These are phyloP conservation scores for Colletotrichum sp. DNA, from an alignment of 2,329 filamentous ascomycete species.

Conservation along the genomic window DNA sequence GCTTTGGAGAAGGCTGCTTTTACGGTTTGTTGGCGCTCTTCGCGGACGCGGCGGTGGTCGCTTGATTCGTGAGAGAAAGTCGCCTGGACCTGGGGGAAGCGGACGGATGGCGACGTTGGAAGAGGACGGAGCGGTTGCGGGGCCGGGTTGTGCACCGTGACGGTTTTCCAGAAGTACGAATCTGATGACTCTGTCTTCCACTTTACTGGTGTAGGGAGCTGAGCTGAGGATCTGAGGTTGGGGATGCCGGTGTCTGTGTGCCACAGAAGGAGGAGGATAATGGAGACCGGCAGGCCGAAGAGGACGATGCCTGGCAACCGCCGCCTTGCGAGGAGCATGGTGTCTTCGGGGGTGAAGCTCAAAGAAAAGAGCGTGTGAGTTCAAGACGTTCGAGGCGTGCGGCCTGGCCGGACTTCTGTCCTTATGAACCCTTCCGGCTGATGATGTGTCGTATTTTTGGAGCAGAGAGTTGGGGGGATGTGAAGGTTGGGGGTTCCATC, in stretches of 20 bases:
- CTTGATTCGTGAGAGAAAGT: slow-evolving; percentile 29
- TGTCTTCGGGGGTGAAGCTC: accelerated
- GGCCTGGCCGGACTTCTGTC: neutral
- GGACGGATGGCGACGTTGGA: slow-evolving; percentile 30
- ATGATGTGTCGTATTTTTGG: neutral
- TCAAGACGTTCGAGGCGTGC: slow-evolving; percentile 32
- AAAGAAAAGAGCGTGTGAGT: neutral
- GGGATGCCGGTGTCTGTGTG: neutral
- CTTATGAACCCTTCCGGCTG: neutral
- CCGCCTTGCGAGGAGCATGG: neutral
- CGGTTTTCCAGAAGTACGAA: slow-evolving; percentile 23
- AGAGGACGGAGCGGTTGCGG: slow-evolving; percentile 30
- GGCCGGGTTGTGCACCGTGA: slow-evolving; percentile 24
- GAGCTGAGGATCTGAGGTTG: neutral
- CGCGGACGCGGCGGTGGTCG: slow-evolving; percentile 24
- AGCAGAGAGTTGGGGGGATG: neutral
- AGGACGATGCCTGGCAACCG: neutral
- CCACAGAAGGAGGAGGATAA: slow-evolving; percentile 9
- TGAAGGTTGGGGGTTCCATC: neutral
- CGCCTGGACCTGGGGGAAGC: slow-evolving; percentile 38
- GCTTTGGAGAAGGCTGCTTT: slow-evolving; percentile 47
- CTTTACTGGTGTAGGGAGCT: neutral
- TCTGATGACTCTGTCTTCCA: neutral
- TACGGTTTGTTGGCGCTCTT: slow-evolving; percentile 39
- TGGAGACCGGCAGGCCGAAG: neutral